These are phyloP conservation scores for Solanum ossicruentum DNA, from an alignment of 257 asterid genomes.

Conservation along the genomic window DNA sequence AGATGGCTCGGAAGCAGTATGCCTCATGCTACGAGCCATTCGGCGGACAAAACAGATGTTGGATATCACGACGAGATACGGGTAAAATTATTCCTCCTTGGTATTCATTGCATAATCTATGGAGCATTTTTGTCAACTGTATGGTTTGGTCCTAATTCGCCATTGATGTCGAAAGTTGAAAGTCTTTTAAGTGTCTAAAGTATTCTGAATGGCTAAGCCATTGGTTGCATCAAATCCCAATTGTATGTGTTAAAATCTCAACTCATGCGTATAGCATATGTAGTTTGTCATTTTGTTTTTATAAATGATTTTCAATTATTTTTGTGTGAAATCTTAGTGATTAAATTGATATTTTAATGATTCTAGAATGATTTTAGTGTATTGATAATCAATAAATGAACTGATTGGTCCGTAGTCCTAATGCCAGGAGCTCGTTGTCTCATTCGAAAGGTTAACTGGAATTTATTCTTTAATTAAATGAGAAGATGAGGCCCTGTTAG, in stretches of 20 bases:
- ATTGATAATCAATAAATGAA: too few species aligned
- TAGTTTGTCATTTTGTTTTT: too few species aligned
- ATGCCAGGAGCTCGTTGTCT: background rate
- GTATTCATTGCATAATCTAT: slow-evolving; percentile 38
- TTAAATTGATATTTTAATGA: too few species aligned
- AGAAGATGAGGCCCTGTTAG: background rate
- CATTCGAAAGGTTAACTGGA: background rate
- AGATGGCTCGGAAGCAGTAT: slow-evolving; percentile 9
- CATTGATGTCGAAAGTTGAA: background rate
- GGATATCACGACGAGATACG: background rate
- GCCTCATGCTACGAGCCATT: too few species aligned
- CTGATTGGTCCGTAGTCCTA: too few species aligned
- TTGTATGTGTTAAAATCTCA: background rate
- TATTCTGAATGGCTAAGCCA: background rate
- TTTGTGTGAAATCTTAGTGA: too few species aligned
- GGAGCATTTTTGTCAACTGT: slow-evolving; percentile 36
- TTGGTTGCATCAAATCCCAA: background rate
- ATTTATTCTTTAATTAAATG: background rate
- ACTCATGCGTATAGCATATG: background rate
- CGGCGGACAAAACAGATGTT: too few species aligned
- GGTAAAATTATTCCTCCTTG: slow-evolving; percentile 17
- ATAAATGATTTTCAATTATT: too few species aligned
- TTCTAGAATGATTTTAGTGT: too few species aligned
- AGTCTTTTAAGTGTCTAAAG: background rate
- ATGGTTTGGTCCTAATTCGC: slow-evolving; percentile 23